These are phyloP conservation scores for Shiraia bambusicola DNA, from an alignment of 2,329 filamentous ascomycete genomes.

Conservation along the genomic window DNA sequence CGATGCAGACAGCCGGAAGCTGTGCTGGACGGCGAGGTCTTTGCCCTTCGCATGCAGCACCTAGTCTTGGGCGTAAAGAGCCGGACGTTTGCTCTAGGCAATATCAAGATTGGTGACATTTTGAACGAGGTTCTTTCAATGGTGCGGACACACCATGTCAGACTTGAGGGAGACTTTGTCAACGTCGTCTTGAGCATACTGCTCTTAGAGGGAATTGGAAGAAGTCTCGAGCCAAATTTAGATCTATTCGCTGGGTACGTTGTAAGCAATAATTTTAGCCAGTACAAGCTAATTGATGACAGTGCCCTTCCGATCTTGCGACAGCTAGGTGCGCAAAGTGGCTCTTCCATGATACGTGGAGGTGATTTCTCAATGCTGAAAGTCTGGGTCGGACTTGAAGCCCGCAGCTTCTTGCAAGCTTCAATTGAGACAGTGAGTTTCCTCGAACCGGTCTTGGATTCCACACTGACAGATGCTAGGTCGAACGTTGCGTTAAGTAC, in stretches of 20 bases:
- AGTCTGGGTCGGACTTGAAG: slow-evolving; percentile 89
- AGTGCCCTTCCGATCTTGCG: slow-evolving; percentile 88
- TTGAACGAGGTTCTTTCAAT: slow-evolving; percentile 86
- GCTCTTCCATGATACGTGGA: slow-evolving; percentile 54
- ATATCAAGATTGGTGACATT: slow-evolving; percentile 94
- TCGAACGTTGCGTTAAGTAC: slow-evolving; percentile 87
- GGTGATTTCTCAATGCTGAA: slow-evolving; percentile 70
- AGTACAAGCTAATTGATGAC: slow-evolving; percentile 15
- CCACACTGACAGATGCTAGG: slow-evolving; percentile 48
- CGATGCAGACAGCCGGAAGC: slow-evolving; percentile 89
- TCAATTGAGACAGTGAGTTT: slow-evolving; percentile 79
- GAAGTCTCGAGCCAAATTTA: slow-evolving; percentile 79
- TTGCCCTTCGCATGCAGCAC: slow-evolving; percentile 95
- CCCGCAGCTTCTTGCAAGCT: slow-evolving; percentile 83
- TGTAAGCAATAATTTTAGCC: background rate
- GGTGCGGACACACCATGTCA: slow-evolving; percentile 89
- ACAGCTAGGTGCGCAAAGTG: slow-evolving; percentile 78
- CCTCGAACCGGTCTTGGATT: background rate
- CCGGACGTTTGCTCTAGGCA: slow-evolving; percentile 85
- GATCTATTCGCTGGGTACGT: slow-evolving; percentile 76
- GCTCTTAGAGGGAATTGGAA: slow-evolving; percentile 88
- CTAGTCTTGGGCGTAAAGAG: slow-evolving; percentile 89
- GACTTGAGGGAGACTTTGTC: slow-evolving; percentile 95
- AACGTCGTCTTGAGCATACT: slow-evolving; percentile 97
- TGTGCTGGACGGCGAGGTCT: slow-evolving; percentile 85